A percentile compares a stretch with the other conserved stretches of the same genome.
Evolutionary conservation across 1,284 basidiomycete genomes (phyloP).

Genomic region (Irpex sp.): DNA sequence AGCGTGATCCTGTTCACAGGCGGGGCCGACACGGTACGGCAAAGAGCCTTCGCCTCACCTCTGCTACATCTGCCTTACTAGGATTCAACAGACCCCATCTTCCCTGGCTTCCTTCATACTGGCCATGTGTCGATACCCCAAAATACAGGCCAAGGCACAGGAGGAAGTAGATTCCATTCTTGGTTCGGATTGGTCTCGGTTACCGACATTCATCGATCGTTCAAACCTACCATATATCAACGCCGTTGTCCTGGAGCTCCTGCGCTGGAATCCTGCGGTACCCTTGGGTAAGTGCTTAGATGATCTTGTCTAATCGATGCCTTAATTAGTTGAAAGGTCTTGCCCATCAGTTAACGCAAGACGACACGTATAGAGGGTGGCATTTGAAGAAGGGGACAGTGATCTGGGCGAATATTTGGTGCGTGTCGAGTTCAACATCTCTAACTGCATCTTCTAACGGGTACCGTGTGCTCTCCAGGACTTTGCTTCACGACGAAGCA

Average conservation of each 20-base stretch:
- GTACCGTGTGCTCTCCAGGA: conserved; percentile 15
- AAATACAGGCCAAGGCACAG: conserved; percentile 31
- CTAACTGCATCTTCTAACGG: neutral
- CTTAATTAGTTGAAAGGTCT: conserved; percentile 12
- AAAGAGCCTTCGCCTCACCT: neutral
- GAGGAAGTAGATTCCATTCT: conserved; percentile 34
- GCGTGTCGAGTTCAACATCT: neutral
- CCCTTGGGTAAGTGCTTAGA: conserved; percentile 17
- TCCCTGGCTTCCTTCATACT: conserved; percentile 31
- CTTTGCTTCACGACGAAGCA: conserved; percentile 22
- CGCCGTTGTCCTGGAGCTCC: conserved; percentile 33
- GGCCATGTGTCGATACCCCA: conserved; percentile 32
- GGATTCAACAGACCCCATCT: conserved; percentile 21
- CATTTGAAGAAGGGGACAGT: conserved; percentile 25
- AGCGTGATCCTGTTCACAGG: conserved; percentile 12
- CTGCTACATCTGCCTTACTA: neutral
- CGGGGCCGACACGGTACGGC: conserved; percentile 30
- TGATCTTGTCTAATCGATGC: neutral
- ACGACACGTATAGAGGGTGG: conserved; percentile 26
- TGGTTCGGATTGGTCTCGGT: conserved; percentile 19
- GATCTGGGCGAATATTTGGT: conserved; percentile 35
- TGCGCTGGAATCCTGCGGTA: conserved; percentile 30
- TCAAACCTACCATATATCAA: conserved; percentile 30
- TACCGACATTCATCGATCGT: conserved; percentile 31
- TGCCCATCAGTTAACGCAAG: conserved; percentile 26